These are phyloP conservation scores for Raddia guianensis DNA, from an alignment of 176 grass and related monocot genomes.

Conservation along the genomic window DNA sequence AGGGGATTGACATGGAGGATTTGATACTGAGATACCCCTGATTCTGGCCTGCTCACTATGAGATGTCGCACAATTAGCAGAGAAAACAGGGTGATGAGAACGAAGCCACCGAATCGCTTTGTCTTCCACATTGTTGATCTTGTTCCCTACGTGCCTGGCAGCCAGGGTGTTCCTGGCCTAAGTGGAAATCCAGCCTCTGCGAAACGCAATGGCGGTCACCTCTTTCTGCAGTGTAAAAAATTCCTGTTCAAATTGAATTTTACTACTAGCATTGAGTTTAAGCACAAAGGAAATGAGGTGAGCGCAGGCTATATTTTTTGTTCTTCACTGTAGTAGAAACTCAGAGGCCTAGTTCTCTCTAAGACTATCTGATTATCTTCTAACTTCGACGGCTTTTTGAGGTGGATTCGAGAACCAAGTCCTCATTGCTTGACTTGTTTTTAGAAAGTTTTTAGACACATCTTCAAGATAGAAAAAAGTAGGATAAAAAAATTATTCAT, in stretches of 20 bases:
- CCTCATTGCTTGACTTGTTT: no score
- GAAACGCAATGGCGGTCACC: slow-evolving; percentile 10
- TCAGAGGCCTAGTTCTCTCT: no score
- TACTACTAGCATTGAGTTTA: neutral
- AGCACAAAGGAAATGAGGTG: neutral
- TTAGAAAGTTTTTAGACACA: no score
- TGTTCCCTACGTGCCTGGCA: slow-evolving; percentile 10
- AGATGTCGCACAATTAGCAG: slow-evolving; percentile 63
- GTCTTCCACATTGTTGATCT: slow-evolving; percentile 49
- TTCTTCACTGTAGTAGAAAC: neutral
- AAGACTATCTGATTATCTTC: no score
- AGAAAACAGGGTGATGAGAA: slow-evolving; percentile 55
- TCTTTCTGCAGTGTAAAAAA: neutral
- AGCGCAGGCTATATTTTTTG: neutral
- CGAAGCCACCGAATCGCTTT: slow-evolving; percentile 46
- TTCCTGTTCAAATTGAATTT: neutral
- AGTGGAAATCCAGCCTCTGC: slow-evolving; percentile 13
- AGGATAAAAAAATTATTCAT: no score
- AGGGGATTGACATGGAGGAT: slow-evolving; percentile 51
- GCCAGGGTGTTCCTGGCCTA: neutral
- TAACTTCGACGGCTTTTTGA: no score
- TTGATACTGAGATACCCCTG: slow-evolving; percentile 40
- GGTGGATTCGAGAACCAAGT: no score
- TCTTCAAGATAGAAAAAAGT: no score
- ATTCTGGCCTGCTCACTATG: slow-evolving; percentile 49